Percentiles rank a stretch among this genome's conserved stretches.
These are phyloP conservation scores for Didymella pinodella DNA, from an alignment of 2,329 filamentous ascomycete genomes.

Conservation along the genomic window DNA sequence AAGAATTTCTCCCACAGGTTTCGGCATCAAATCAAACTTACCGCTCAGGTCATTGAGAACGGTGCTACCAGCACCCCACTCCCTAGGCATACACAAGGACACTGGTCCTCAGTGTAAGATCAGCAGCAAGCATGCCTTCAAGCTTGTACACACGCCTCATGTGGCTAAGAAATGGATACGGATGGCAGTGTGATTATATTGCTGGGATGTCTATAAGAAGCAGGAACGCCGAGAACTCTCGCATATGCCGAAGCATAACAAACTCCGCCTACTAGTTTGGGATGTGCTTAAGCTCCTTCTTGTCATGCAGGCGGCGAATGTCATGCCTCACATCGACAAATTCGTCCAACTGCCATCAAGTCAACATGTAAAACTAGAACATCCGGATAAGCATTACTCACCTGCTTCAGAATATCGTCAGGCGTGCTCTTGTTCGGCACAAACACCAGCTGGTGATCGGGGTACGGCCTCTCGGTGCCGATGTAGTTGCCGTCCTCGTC, in stretches of 20 bases:
- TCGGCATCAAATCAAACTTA: not conserved
- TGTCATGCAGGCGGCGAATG: constrained; percentile 9
- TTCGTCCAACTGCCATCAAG: constrained; percentile 5
- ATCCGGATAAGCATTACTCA: not conserved
- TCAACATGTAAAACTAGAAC: not conserved
- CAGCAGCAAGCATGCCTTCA: not conserved
- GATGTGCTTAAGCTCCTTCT: constrained; percentile 13
- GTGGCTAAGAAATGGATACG: not conserved
- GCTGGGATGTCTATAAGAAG: constrained; percentile 7
- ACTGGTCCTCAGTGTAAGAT: not conserved
- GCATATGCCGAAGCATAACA: not conserved
- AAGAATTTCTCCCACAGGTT: not conserved
- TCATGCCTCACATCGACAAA: constrained; percentile 19
- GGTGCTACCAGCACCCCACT: not conserved
- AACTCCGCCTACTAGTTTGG: not conserved
- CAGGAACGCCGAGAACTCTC: not conserved
- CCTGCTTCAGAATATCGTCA: constrained; percentile 17
- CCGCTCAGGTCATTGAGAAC: not conserved
- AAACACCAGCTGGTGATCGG: constrained; percentile 16
- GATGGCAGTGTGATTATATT: not conserved
- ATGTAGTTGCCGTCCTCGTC: constrained; percentile 19
- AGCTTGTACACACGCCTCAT: not conserved
- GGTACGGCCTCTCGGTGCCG: constrained; percentile 16
- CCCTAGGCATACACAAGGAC: not conserved
- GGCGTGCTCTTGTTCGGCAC: constrained; percentile 17